phyloP scores from a whole-genome alignment of 2,329 filamentous ascomycete species.

The Lachnellula hyalina region DNA sequence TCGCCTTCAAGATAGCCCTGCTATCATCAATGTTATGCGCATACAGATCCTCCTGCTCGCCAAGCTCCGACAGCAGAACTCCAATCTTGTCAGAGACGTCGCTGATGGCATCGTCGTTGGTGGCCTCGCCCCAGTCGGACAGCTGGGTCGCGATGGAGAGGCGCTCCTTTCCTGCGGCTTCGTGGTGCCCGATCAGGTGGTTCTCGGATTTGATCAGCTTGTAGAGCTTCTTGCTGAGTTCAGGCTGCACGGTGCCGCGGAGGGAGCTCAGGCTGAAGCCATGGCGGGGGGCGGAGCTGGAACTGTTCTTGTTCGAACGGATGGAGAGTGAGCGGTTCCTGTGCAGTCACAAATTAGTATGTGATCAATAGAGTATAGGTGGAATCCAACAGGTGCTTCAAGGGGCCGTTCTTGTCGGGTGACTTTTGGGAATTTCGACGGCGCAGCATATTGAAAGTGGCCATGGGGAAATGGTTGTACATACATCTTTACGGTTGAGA shows the following conservation, averaged over 20 bases:
- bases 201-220: slow-evolving; percentile 95
- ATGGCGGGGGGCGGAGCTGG: slow-evolving; percentile 45
- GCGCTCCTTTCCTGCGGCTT: slow-evolving; percentile 79
- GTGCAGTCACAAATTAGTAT: slow-evolving; percentile 5
- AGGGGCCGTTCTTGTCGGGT: slow-evolving; percentile 12
- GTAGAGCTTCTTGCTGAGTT: slow-evolving; percentile 83
- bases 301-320: slow-evolving; percentile 47
- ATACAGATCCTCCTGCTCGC: slow-evolving; percentile 87
- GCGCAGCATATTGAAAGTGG: slow-evolving; percentile 8
- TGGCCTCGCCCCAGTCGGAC: slow-evolving; percentile 94
- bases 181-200: slow-evolving; percentile 77
- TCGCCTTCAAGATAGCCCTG: slow-evolving; percentile 76
- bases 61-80: slow-evolving; percentile 85
- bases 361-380: not conserved
- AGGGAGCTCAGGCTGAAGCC: slow-evolving; percentile 84
- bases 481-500: slow-evolving; percentile 16
- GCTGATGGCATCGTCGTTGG: slow-evolving; percentile 76
- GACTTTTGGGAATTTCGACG: slow-evolving; percentile 15
- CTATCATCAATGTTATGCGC: slow-evolving; percentile 84
- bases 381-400: slow-evolving; percentile 8
- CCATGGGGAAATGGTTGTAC: slow-evolving; percentile 9
- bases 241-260: slow-evolving; percentile 77
- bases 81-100: slow-evolving; percentile 96
- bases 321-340: slow-evolving; percentile 73
- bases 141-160: slow-evolving; percentile 82